Evolutionary conservation across 1,284 basidiomycete species (phyloP), one percentile per base, ranked within the genome.

Genomic region (Moesziomyces parantarcticus): DNA sequence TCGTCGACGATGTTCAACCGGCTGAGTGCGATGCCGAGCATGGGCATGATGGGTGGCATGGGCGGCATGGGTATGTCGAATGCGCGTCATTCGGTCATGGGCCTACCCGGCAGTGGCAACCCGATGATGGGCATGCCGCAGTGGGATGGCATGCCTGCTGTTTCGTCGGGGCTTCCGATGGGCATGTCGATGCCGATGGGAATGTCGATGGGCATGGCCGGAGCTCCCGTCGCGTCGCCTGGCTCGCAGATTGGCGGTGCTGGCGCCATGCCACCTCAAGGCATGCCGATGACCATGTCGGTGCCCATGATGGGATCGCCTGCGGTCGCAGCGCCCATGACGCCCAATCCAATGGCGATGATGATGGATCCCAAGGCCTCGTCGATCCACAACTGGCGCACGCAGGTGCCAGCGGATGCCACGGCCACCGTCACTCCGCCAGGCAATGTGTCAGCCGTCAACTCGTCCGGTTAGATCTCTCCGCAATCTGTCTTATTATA

Each of bases 321-420:
- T 5, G 62, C 53, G 45, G 50, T 58, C 23, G 56, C 46, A 29
- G 25, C 52, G 25, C 46, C 65, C 3, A 52, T 59, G 55, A 46
- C 67, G 42, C 49, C 58, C 6, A 60, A 57, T 20, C 36, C 66
- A 1, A 62, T 69, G 66, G n/a, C 59, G 18, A 65, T 74, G 58
- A 50, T 76, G 55, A 29, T 76, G 40, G 69, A 76, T 48, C 74
- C 74, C 23, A 76, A 76, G 42, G 61, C 59, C 2, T 62, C 62
- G 16, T 65, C 66, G 39, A 76, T 76, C 57, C 64, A 73, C 59
- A 76, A 66, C 20, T 76, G 74, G 74, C 53, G 74, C 29, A 62
- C 71, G 0, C 71, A 74, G 56, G 71, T 74, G 58, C 71, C 71
- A 9, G 26, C 66, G 8, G 71, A 74, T 50, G 71, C 71, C 3